These are phyloP conservation scores for Pseudonectria foliicola DNA, from an alignment of 2,329 filamentous ascomycete species.

Conservation along the genomic window DNA sequence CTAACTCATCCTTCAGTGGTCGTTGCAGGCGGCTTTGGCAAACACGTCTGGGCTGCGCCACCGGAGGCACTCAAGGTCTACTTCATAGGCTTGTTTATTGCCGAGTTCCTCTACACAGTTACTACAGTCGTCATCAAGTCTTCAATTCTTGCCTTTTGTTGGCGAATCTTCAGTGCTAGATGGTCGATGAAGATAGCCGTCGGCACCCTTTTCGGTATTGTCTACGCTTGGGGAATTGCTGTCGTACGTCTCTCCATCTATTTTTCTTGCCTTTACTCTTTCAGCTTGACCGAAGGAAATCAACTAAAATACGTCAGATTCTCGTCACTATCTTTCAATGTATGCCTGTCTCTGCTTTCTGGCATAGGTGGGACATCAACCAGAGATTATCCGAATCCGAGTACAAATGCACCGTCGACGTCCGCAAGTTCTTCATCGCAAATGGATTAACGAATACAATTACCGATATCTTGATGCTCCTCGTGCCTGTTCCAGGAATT, in stretches of 20 bases:
- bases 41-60: constrained; percentile 8
- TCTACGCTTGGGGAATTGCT: too few species aligned
- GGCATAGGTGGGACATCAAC: constrained; percentile 8
- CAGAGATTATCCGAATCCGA: constrained; percentile 3
- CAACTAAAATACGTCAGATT: constrained; percentile 2
- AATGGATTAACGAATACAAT: constrained; percentile 19
- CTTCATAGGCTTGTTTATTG: constrained; percentile 2
- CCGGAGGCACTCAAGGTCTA: not conserved
- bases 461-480: constrained; percentile 7
- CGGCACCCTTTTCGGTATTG: not conserved
- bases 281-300: not conserved
- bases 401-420: constrained; percentile 9
- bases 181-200: constrained; percentile 1
- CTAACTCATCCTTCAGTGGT: constrained; percentile 1
- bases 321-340: constrained; percentile 10
- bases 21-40: constrained; percentile 4
- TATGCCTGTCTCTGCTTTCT: constrained; percentile 10
- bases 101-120: constrained; percentile 4
- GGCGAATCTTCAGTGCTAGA: constrained; percentile 6
- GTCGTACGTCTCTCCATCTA: too few species aligned
- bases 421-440: constrained; percentile 14
- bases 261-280: too few species aligned
- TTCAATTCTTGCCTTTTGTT: constrained; percentile 7
- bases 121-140: constrained; percentile 3
- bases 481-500: constrained; percentile 1